Percentiles rank a stretch among this genome's conserved stretches.
These are phyloP conservation scores for Achaetomium macrosporum DNA, from an alignment of 2,329 filamentous ascomycete species.

Conservation along the genomic window DNA sequence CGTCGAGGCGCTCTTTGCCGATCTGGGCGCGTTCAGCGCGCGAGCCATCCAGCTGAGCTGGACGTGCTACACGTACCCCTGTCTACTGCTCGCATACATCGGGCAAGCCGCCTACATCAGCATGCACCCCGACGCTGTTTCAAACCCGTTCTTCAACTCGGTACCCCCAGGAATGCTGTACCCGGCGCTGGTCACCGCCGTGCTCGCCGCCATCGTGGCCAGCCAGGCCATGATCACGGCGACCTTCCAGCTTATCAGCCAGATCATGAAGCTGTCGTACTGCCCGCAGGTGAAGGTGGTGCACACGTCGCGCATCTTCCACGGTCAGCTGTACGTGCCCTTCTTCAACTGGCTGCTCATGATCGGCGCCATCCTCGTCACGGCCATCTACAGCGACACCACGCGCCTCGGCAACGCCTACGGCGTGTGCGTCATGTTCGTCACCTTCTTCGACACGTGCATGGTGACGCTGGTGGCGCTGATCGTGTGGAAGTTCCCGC, in stretches of 20 bases:
- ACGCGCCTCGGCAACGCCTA: constrained; percentile 68
- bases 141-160: constrained; percentile 69
- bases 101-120: constrained; percentile 72
- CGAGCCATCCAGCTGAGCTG: constrained; percentile 68
- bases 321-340: constrained; percentile 72
- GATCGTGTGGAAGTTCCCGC: constrained; percentile 62
- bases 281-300: constrained; percentile 70
- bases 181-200: constrained; percentile 58
- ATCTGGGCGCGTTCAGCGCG: constrained; percentile 67
- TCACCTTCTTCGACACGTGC: constrained; percentile 71
- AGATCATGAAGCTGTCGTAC: constrained; percentile 66
- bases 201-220: constrained; percentile 67
- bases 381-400: constrained; percentile 65
- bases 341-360: constrained; percentile 72
- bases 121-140: constrained; percentile 46
- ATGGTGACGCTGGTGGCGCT: constrained; percentile 68
- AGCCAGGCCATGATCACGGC: constrained; percentile 75
- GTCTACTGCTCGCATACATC: constrained; percentile 58
- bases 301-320: constrained; percentile 63
- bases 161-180: constrained; percentile 63
- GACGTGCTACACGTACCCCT: constrained; percentile 63
- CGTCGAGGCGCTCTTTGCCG: constrained; percentile 73
- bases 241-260: constrained; percentile 62
- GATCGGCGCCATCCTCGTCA: constrained; percentile 68
- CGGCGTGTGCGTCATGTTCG: constrained; percentile 73